Percentiles rank a stretch among this genome's conserved stretches.
These are phyloP conservation scores for Ceratobasidium sp. DNA, from an alignment of 1,284 basidiomycete species.

Conservation along the genomic window DNA sequence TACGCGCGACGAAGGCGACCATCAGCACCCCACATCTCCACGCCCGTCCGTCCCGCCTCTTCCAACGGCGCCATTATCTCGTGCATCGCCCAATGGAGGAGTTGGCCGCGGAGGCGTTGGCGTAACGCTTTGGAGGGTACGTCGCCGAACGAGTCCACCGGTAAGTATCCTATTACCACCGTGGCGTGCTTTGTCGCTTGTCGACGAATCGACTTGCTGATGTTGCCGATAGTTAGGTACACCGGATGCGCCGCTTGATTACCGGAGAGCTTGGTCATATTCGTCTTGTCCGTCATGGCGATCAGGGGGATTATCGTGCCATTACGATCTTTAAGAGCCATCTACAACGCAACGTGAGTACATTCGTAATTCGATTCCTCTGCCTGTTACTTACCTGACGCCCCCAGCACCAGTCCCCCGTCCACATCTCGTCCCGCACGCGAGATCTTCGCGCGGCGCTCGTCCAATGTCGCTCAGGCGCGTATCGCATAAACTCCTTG, in stretches of 20 bases:
- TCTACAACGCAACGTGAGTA: slow-evolving; percentile 25
- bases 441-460: neutral
- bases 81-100: slow-evolving; percentile 50
- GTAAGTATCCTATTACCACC: slow-evolving; percentile 45
- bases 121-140: neutral
- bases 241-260: slow-evolving; percentile 44
- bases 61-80: slow-evolving; percentile 47
- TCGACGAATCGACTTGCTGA: slow-evolving; percentile 29
- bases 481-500: neutral
- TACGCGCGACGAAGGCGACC: slow-evolving; percentile 36
- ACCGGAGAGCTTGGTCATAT: slow-evolving; percentile 34
- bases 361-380: neutral
- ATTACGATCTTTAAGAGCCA: neutral
- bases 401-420: slow-evolving; percentile 45
- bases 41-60: slow-evolving; percentile 35
- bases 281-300: slow-evolving; percentile 45
- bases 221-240: slow-evolving; percentile 48
- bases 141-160: slow-evolving; percentile 13
- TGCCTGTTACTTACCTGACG: slow-evolving; percentile 18
- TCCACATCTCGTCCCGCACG: slow-evolving; percentile 34
- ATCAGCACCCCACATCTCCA: slow-evolving; percentile 49
- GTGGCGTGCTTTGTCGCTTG: slow-evolving; percentile 18
- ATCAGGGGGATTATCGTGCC: slow-evolving; percentile 45
- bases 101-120: neutral
- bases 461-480: neutral